Evolutionary conservation across 1,284 basidiomycete species (phyloP).

Genomic region (Vanrija sp.): DNA sequence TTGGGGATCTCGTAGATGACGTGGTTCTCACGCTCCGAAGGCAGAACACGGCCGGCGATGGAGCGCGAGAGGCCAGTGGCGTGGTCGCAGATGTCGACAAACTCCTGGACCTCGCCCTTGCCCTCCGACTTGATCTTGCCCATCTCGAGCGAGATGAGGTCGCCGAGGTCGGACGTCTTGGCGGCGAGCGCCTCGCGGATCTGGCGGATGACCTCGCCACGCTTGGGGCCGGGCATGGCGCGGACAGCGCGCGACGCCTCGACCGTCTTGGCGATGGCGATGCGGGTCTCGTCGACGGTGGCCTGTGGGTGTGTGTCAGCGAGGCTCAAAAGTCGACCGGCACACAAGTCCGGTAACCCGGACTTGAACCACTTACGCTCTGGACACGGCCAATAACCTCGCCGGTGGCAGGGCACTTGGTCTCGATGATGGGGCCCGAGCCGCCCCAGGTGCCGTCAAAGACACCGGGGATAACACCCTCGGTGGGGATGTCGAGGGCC

Average conservation of each 20-base stretch:
- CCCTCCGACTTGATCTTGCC: constrained; percentile 91
- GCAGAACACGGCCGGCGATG: constrained; percentile 82
- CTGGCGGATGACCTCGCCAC: constrained; percentile 84
- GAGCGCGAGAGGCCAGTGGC: constrained; percentile 80
- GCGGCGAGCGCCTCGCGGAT: constrained; percentile 74
- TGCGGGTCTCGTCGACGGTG: constrained; percentile 29
- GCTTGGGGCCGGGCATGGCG: constrained; percentile 73
- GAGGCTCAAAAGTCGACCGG: no score
- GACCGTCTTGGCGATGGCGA: constrained; percentile 22
- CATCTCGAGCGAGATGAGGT: constrained; percentile 69
- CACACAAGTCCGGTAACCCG: neutral
- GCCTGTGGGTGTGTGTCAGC: constrained; percentile 21
- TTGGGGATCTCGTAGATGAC: constrained; percentile 85
- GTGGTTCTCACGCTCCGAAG: constrained; percentile 83
- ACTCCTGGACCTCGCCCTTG: constrained; percentile 69
- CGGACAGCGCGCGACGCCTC: constrained; percentile 67
- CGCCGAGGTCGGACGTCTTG: constrained; percentile 80
- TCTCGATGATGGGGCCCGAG: constrained; percentile 30
- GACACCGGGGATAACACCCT: constrained; percentile 30
- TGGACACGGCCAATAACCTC: constrained; percentile 37
- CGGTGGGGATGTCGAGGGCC: constrained; percentile 31
- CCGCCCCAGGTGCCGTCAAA: constrained; percentile 45
- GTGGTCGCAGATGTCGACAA: constrained; percentile 53
- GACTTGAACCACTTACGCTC: constrained; percentile 23
- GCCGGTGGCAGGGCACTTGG: constrained; percentile 42